Evolutionary conservation across 495 filamentous ascomycete genomes (phyloP).

Genomic region (Xylaria curta): DNA sequence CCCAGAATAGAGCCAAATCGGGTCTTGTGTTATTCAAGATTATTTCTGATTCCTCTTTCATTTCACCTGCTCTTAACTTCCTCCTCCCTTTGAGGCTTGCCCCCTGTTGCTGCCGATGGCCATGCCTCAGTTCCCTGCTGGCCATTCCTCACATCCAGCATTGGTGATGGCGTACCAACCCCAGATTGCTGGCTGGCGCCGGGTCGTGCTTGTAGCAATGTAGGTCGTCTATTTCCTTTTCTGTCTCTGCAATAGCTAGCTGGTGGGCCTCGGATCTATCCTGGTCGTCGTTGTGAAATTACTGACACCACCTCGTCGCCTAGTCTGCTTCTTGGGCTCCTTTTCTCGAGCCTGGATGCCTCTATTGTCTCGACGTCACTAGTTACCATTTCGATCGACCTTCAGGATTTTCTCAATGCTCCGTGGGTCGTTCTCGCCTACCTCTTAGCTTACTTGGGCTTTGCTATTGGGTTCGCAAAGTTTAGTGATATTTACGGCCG

Average conservation of each 20-base stretch:
- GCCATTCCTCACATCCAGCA: not conserved
- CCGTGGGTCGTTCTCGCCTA: conserved; percentile 68
- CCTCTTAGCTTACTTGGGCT: conserved; percentile 66
- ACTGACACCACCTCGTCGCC: not conserved
- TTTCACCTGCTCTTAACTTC: not conserved
- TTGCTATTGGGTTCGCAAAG: conserved; percentile 65
- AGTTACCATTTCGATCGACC: conserved; percentile 61
- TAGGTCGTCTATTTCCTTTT: conserved; percentile 23
- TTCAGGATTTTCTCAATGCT: conserved; percentile 58
- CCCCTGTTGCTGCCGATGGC: not conserved
- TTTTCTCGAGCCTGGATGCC: conserved; percentile 67
- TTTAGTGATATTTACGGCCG: conserved; percentile 66
- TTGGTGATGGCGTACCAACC: conserved; percentile 33
- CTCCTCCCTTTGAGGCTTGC: not conserved
- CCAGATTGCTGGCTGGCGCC: conserved; percentile 32
- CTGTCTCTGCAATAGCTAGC: not conserved
- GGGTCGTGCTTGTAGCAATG: conserved; percentile 33
- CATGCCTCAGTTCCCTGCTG: not conserved
- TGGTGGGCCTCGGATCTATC: not conserved
- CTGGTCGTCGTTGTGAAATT: conserved; percentile 17
- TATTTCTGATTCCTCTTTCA: not conserved
- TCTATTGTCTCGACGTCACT: conserved; percentile 69
- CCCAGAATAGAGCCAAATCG: not conserved
- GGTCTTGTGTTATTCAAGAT: not conserved
- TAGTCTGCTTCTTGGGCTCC: conserved; percentile 62